Base-by-base conservation (phyloP, 1,284 basidiomycete species). In the Cutaneotrichosporon cavernicola region DNA sequence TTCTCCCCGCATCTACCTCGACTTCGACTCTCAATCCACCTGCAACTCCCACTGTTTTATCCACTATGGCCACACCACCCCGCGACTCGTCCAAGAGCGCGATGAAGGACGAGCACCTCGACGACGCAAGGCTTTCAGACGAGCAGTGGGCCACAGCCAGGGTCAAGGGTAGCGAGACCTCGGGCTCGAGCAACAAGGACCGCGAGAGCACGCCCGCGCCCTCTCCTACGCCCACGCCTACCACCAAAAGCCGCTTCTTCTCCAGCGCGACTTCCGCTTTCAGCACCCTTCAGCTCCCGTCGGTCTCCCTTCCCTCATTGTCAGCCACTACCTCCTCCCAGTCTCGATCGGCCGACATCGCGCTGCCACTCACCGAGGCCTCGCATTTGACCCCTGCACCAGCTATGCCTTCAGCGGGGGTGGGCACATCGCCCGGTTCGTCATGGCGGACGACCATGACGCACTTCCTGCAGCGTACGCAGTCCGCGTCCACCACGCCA, bases 361-460 rank as follows among this genome's bases (percentile, higher is more conserved):
- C 18, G 11, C 16, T 50, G 36, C 57, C 57, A 18, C 57, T 30
- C 5, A 50, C 3, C n/a, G 57, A 58, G 21, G 30, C 31, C 5
- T 43, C 57, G 18, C 16, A 47, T 6, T 53, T 61, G 14, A 18
- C 40, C 13, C 43, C 36, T 9, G 43, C 43, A n/a, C 43, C 43
- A 6, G 43, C 43, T 46, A 14, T 18, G 14, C 4, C 31, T 13
- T 47, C 43, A 16, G n/a, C 43, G 31, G 31, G 53, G 21, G 4
- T 47, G 43, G 18, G 30, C 43, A 16, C 55, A 4, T 61, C 60
- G 13, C 60, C 60, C 13, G 60, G 60, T 11, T 38, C 58, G n/a
- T 52, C 58, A 56, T 65, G 77, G 77, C 64, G 72, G 34, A 70
- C 74, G 3, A 75, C 76, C 32, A 71, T 79, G 71, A 65, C 70